Conservation (phyloP, 108 stramenopile species). For the Nannochloropsis gaditana region DNA sequence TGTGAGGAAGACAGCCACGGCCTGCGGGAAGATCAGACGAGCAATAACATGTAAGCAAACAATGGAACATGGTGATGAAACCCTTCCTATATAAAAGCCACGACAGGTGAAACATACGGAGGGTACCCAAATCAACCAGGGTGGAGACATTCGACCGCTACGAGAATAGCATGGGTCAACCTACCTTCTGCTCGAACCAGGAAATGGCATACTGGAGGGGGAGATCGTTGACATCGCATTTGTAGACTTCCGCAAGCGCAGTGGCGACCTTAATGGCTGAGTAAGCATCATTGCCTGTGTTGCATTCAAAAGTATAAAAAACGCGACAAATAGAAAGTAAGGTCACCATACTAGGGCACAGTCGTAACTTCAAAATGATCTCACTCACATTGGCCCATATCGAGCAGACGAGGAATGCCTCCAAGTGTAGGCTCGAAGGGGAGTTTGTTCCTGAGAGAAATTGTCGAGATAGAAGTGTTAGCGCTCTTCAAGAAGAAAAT, state of each 20-base stretch:
- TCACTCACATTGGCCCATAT: conserved; percentile 63
- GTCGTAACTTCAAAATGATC: too few species aligned
- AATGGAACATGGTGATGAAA: too few species aligned
- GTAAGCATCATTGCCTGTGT: conserved; percentile 66
- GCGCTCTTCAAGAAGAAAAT: background rate
- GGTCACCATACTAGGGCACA: too few species aligned
- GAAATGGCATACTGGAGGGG: conserved; percentile 54
- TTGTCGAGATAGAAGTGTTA: too few species aligned
- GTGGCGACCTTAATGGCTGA: conserved; percentile 69
- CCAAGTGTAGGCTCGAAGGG: conserved; percentile 20
- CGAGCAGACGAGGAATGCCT: conserved; percentile 68
- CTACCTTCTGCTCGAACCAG: conserved; percentile 63
- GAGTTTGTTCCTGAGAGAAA: background rate
- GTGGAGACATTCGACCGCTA: too few species aligned
- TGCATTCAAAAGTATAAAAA: too few species aligned
- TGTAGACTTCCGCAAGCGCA: conserved; percentile 68
- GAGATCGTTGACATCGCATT: conserved; percentile 67
- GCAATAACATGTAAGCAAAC: too few species aligned
- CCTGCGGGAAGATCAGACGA: conserved; percentile 23
- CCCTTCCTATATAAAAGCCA: too few species aligned
- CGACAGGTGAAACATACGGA: too few species aligned
- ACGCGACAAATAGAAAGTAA: too few species aligned
- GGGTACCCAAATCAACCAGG: too few species aligned
- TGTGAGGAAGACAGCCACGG: conserved; percentile 70
- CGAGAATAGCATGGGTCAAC: too few species aligned